Percentiles rank a stretch among this genome's conserved stretches.
These are phyloP conservation scores for Stephania cephalantha DNA, from an alignment of 164 flowering plant genomes.

Conservation along the genomic window DNA sequence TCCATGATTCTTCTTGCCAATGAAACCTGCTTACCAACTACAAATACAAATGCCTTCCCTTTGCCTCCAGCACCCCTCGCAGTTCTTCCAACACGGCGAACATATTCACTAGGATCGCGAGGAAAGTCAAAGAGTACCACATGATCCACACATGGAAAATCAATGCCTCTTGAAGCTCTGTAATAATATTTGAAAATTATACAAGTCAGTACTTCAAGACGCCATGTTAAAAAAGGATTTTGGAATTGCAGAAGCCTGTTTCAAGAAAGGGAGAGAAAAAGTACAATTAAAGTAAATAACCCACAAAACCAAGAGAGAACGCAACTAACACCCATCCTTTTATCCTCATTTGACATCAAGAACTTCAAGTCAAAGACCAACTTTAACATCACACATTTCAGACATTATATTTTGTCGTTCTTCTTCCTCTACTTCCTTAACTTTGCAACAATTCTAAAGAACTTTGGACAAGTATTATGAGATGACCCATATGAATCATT, in stretches of 20 bases:
- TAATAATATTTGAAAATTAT: constrained; percentile 5
- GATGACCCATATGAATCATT: too few species aligned
- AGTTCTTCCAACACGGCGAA: constrained; percentile 97
- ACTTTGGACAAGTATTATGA: too few species aligned
- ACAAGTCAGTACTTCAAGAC: background rate
- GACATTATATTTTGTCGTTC: too few species aligned
- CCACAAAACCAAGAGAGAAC: background rate
- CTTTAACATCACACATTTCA: too few species aligned
- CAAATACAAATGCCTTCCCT: constrained; percentile 86
- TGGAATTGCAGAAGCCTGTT: background rate
- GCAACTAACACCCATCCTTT: background rate
- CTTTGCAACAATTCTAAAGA: too few species aligned
- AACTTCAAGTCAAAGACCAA: too few species aligned
- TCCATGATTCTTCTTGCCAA: constrained; percentile 75
- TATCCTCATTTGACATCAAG: too few species aligned
- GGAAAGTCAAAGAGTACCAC: constrained; percentile 96
- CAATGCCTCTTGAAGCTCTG: constrained; percentile 97
- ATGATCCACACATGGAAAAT: constrained; percentile 81
- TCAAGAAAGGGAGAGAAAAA: background rate
- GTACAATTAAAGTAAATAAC: background rate
- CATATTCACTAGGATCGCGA: constrained; percentile 97
- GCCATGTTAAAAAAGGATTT: background rate
- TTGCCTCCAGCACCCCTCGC: constrained; percentile 96
- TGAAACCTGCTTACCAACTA: constrained; percentile 92
- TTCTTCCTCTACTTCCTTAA: too few species aligned